These are phyloP conservation scores for Annulohypoxylon stygium DNA, from an alignment of 495 filamentous ascomycete genomes.

Conservation along the genomic window DNA sequence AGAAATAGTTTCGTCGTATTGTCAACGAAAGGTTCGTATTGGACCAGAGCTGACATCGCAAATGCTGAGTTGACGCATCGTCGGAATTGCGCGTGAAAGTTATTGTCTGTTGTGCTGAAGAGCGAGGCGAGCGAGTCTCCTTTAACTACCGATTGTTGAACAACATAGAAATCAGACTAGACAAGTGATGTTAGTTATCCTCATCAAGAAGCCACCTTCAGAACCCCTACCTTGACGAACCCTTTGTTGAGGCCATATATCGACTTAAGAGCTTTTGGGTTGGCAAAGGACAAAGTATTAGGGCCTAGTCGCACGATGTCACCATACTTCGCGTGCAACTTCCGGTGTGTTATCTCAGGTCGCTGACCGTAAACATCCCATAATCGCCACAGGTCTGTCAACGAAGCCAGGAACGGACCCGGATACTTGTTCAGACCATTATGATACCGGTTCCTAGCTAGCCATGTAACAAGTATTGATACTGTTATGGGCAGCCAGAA, in stretches of 20 bases:
- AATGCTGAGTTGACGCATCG: constrained; percentile 79
- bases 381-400: constrained; percentile 79
- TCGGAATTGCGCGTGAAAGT: constrained; percentile 78
- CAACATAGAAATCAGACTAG: constrained; percentile 78
- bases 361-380: constrained; percentile 71
- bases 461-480: constrained; percentile 54
- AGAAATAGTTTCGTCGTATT: constrained; percentile 73
- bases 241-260: constrained; percentile 89
- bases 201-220: constrained; percentile 13
- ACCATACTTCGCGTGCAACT: constrained; percentile 77
- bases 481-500: constrained; percentile 63
- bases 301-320: constrained; percentile 79
- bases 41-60: constrained; percentile 76
- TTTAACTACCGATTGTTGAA: constrained; percentile 74
- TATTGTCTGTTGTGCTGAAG: constrained; percentile 82
- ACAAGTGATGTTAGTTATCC: constrained; percentile 36
- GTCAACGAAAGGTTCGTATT: constrained; percentile 81
- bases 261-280: constrained; percentile 74
- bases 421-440: constrained; percentile 74
- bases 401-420: constrained; percentile 74
- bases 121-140: constrained; percentile 75
- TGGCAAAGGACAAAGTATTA: constrained; percentile 73
- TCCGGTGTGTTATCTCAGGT: constrained; percentile 74
- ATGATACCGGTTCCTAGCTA: constrained; percentile 69
- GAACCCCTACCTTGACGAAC: constrained; percentile 73